A percentile compares a stretch with the other conserved stretches of the same genome.
These are phyloP conservation scores for Echeveria elegans DNA, from an alignment of 164 flowering plant genomes.

Conservation along the genomic window DNA sequence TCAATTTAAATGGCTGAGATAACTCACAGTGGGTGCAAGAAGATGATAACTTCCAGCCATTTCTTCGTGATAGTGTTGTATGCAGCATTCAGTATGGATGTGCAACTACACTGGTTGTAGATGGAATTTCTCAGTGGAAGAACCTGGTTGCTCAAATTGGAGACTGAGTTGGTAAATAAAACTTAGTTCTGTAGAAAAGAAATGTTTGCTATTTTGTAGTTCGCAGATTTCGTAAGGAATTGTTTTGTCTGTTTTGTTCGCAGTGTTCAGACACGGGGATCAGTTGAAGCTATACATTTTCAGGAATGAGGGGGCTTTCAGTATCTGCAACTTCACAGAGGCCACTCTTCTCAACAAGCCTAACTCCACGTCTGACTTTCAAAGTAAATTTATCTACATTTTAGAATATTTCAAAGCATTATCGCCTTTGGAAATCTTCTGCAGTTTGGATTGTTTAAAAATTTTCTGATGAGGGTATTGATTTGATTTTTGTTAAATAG, in stretches of 20 bases:
- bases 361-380: conserved; percentile 45
- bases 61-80: neutral
- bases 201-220: neutral
- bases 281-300: conserved; percentile 72
- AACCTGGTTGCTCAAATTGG: conserved; percentile 52
- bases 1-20: no score
- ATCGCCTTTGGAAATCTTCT: neutral
- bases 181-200: neutral
- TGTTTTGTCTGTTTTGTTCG: conserved; percentile 1
- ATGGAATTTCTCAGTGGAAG: conserved; percentile 66
- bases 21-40: neutral
- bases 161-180: conserved; percentile 66
- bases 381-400: conserved; percentile 33
- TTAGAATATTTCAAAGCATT: neutral
- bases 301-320: conserved; percentile 54
- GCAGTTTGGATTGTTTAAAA: neutral
- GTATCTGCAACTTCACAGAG: conserved; percentile 70
- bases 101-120: conserved; percentile 48
- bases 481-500: conserved; percentile 16
- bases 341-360: conserved; percentile 60
- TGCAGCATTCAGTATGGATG: conserved; percentile 17
- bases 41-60: neutral
- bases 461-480: neutral
- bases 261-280: conserved; percentile 65
- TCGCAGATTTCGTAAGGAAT: neutral